These are phyloP conservation scores for Dujonia santamariae DNA, from an alignment of 1,139 yeast species.

Conservation along the genomic window DNA sequence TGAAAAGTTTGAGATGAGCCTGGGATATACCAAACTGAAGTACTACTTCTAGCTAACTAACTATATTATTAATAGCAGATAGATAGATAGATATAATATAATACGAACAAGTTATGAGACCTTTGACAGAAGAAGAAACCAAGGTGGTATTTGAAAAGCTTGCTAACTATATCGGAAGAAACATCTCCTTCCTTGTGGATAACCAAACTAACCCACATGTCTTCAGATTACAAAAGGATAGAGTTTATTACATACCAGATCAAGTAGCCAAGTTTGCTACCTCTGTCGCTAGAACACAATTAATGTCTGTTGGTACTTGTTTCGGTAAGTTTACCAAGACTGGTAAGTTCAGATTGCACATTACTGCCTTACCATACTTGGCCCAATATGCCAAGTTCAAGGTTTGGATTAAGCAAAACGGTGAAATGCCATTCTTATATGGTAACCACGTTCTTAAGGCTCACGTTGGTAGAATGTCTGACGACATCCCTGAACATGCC, in stretches of 20 bases:
- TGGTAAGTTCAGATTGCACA: conserved; percentile 91
- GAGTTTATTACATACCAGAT: conserved; percentile 91
- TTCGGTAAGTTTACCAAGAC: conserved; percentile 97
- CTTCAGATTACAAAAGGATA: conserved; percentile 90
- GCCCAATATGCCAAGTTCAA: conserved; percentile 90
- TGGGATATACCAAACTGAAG: too few species aligned
- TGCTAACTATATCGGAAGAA: conserved; percentile 94
- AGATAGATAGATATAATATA: too few species aligned
- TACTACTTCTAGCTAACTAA: too few species aligned
- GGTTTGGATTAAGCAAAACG: conserved; percentile 94
- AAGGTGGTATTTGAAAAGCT: conserved; percentile 93
- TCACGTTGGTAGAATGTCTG: conserved; percentile 94
- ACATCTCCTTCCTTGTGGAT: conserved; percentile 83
- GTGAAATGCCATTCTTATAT: conserved; percentile 97
- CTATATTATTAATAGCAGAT: too few species aligned
- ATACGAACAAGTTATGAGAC: conserved; percentile 59
- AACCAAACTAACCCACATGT: conserved; percentile 91
- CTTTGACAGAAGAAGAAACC: conserved; percentile 95
- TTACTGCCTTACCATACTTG: conserved; percentile 81
- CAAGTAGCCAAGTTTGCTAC: conserved; percentile 84
- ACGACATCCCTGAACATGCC: conserved; percentile 96
- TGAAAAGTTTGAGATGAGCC: too few species aligned
- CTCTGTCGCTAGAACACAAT: conserved; percentile 79
- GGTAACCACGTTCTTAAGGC: conserved; percentile 98
- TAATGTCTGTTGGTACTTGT: conserved; percentile 92